Percentiles rank a stretch among this genome's conserved stretches.
phyloP scores from a whole-genome alignment of 192 early-diverging fungal genomes.

The Rhizophagus sp. region DNA sequence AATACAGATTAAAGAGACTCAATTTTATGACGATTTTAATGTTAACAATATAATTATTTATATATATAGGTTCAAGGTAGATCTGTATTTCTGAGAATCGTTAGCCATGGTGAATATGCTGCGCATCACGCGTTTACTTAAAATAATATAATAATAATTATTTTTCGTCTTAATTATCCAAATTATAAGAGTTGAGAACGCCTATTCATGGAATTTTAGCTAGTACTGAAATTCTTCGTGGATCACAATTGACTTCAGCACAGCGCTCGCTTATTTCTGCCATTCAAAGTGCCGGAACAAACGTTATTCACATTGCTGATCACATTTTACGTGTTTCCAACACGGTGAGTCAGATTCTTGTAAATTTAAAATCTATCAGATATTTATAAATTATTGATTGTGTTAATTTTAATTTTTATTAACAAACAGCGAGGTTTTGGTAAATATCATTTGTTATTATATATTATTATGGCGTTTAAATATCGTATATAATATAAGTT shows the following conservation, averaged over 20 bases:
- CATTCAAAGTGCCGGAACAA: background rate
- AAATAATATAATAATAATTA: background rate
- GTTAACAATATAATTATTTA: background rate
- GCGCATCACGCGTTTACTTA: background rate
- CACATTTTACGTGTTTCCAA: background rate
- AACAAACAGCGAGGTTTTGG: background rate
- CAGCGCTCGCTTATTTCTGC: background rate
- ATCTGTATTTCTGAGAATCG: background rate
- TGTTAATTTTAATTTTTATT: background rate
- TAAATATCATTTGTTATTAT: background rate
- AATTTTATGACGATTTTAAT: background rate
- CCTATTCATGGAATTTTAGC: constrained; percentile 13
- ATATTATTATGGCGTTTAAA: background rate
- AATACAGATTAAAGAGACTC: background rate
- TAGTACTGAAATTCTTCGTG: background rate
- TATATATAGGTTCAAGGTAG: background rate
- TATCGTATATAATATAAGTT: background rate
- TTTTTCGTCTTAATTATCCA: background rate
- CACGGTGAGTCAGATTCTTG: background rate
- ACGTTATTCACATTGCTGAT: constrained; percentile 10
- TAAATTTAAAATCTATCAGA: background rate
- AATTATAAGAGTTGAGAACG: constrained; percentile 6
- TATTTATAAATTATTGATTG: background rate
- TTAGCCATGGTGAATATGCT: background rate
- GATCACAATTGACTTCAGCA: background rate